phyloP scores from a whole-genome alignment of 2,329 filamentous ascomycete genomes.

The Xylaria sp. region DNA sequence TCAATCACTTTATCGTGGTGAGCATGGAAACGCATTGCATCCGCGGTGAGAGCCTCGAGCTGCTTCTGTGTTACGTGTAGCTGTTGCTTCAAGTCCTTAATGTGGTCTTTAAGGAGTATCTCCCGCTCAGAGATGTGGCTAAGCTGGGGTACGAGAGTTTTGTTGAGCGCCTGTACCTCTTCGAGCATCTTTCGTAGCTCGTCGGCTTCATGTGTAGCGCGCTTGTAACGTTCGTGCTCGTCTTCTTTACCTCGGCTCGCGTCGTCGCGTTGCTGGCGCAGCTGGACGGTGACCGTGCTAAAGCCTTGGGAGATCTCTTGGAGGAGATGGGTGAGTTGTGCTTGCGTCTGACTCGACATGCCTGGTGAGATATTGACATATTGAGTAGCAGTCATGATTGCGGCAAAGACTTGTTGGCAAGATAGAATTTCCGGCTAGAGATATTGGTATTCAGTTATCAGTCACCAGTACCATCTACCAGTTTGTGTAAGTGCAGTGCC shows the following conservation, averaged over 20 bases:
- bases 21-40: constrained; percentile 27
- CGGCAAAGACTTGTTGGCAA: constrained; percentile 18
- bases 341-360: constrained; percentile 20
- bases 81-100: constrained; percentile 20
- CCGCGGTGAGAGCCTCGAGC: constrained; percentile 14
- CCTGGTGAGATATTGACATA: constrained; percentile 32
- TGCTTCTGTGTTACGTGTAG: constrained; percentile 17
- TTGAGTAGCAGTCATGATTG: constrained; percentile 30
- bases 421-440: constrained; percentile 1
- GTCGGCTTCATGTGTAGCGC: constrained; percentile 9
- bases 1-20: constrained; percentile 29
- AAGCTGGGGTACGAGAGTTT: constrained; percentile 1
- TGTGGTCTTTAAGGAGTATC: constrained; percentile 26
- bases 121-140: constrained; percentile 22
- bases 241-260: constrained; percentile 14
- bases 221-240: constrained; percentile 23
- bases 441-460: neutral
- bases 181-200: constrained; percentile 8
- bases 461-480: neutral
- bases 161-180: neutral
- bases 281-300: constrained; percentile 8
- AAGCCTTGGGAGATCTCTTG: constrained; percentile 33
- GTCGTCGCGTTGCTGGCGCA: constrained; percentile 30
- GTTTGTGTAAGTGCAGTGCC: neutral
- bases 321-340: constrained; percentile 27